Conservation (phyloP, 2,329 filamentous ascomycete genomes). For the Alternaria ethzedia region DNA sequence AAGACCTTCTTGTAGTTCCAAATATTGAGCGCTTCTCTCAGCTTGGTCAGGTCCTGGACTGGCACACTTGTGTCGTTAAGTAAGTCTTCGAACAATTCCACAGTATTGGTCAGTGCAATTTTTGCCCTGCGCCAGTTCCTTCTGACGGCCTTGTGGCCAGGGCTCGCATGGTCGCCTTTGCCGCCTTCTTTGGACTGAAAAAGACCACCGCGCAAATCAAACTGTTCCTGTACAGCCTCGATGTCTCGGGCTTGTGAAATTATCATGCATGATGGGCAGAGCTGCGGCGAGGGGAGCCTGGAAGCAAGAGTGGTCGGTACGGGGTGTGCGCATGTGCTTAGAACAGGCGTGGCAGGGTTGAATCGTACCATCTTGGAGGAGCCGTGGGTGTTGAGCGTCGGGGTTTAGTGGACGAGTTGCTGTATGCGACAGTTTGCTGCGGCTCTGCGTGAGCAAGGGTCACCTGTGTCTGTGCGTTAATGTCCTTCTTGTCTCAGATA, state of each 20-base stretch:
- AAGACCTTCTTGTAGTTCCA: constrained; percentile 14
- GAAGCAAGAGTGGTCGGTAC: neutral
- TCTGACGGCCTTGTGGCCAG: neutral
- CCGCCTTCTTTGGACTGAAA: constrained; percentile 1
- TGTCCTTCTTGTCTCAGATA: neutral
- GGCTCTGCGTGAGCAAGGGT: neutral
- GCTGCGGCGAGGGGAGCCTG: neutral
- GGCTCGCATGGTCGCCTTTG: neutral
- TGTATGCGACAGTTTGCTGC: neutral
- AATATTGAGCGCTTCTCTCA: constrained; percentile 5
- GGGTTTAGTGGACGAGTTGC: neutral
- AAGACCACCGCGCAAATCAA: constrained; percentile 6
- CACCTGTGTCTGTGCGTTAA: neutral
- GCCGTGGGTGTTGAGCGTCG: neutral
- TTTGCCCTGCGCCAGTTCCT: constrained; percentile 12
- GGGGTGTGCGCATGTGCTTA: neutral
- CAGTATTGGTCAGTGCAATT: constrained; percentile 8
- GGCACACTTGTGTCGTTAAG: neutral
- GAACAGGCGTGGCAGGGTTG: neutral
- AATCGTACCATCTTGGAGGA: neutral
- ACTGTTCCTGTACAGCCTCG: neutral
- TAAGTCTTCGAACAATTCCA: constrained; percentile 5
- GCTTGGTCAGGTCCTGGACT: neutral
- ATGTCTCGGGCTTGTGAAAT: neutral
- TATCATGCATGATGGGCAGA: constrained; percentile 12